Base-by-base conservation (phyloP, 257 asterid genomes). In the Penstemon davidsonii region DNA sequence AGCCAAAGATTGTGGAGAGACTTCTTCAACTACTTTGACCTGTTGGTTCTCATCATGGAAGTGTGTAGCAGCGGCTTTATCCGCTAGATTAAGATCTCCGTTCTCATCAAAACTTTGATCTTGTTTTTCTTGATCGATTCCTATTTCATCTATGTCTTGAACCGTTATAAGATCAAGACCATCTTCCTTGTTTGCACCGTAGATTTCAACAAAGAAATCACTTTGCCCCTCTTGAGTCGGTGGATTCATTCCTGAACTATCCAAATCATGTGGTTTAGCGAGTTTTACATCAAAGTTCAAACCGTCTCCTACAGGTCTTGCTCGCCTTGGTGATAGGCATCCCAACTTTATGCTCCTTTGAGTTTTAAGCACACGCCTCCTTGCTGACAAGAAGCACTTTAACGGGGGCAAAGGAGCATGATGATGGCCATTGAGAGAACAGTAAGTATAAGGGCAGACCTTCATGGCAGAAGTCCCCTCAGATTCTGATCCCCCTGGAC, bases 381-480 rank as follows among this genome's bases (percentile, higher is more conserved):
- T 76, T 1, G 85, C 84, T 1, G 90, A 81, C 76, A 92, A n/a
- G 81, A 92, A 92, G 58, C 75, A 38, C 88, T 87, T 86, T 47
- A 92, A 75, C 0, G 96, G 91, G 0, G 96, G 95, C 76, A 81
- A 59, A 18, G 95, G 78, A 70, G 80, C 75, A 33, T 80, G 97
- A 42, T 64, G 86, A 78, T 86, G 97, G n/a, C 96, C 98, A 53
- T 92, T 92, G n/a, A 90, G 90, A 5, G 98, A 90, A 25, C 98
- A 92, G 55, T 92, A 90, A 8, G 84, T 80, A 42, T 88, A 92
- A 0, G 97, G 86, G 66, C 98, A 92, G 18, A 92, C 96, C 67
- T 81, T 88, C 70, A 86, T 36, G 4, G 75, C 75, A 52, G 98
- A 89, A 6, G 84, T 82, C 50, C 96, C 96, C 58, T 80, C 80